These are phyloP conservation scores for Sporobolomyces roseus DNA, from an alignment of 768 basidiomycete genomes.

Conservation along the genomic window DNA sequence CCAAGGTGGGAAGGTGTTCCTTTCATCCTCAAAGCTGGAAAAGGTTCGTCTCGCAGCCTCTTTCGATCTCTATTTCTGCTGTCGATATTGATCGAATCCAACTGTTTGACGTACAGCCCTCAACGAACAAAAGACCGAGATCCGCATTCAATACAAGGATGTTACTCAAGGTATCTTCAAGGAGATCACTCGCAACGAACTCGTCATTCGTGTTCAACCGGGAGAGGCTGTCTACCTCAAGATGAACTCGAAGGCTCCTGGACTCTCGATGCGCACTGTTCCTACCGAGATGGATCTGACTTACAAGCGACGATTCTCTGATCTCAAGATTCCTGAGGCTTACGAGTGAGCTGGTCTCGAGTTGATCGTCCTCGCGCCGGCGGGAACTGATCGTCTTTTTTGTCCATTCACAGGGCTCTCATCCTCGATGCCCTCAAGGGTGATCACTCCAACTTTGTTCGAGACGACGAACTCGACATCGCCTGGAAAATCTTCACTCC, in stretches of 20 bases:
- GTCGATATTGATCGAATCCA: constrained; percentile 13
- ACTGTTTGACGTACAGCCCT: constrained; percentile 58
- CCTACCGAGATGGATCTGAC: constrained; percentile 98
- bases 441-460: constrained; percentile 99
- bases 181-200: constrained; percentile 91
- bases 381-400: too few species aligned
- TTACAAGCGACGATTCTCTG: constrained; percentile 90
- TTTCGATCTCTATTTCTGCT: constrained; percentile 8
- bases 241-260: constrained; percentile 90
- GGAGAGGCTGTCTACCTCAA: constrained; percentile 96
- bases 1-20: constrained; percentile 98
- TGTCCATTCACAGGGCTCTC: constrained; percentile 59
- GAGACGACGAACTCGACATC: constrained; percentile 91
- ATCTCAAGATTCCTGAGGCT: constrained; percentile 89
- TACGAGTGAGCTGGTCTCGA: constrained; percentile 63
- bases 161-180: constrained; percentile 95
- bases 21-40: constrained; percentile 96
- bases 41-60: constrained; percentile 59
- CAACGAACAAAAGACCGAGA: constrained; percentile 97
- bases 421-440: constrained; percentile 93
- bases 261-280: constrained; percentile 79
- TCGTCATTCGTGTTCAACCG: constrained; percentile 95
- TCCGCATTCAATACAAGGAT: constrained; percentile 97
- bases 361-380: too few species aligned
- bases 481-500: constrained; percentile 98